A percentile compares a stretch with the other conserved stretches of the same genome.
These are phyloP conservation scores for Primulina huaijiensis DNA, from an alignment of 257 asterid species.

Conservation along the genomic window DNA sequence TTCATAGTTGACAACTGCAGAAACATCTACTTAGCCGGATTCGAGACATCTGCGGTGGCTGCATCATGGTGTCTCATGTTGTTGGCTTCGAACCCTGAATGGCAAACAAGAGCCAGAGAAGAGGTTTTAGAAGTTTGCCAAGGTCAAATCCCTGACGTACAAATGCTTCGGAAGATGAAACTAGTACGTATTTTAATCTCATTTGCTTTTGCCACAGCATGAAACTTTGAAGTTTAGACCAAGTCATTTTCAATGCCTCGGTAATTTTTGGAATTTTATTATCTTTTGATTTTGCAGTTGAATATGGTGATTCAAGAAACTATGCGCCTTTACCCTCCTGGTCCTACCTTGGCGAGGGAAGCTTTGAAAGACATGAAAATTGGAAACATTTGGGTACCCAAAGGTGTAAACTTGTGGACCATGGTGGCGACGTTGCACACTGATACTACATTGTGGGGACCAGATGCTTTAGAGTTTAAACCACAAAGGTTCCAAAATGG, in stretches of 20 bases:
- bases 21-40: conserved; percentile 48
- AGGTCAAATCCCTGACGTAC: conserved; percentile 35
- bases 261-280: not conserved
- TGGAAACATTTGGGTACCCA: conserved; percentile 34
- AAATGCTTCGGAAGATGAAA: conserved; percentile 50
- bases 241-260: not conserved
- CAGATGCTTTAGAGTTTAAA: conserved; percentile 40
- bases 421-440: conserved; percentile 36
- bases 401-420: conserved; percentile 46
- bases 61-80: conserved; percentile 55
- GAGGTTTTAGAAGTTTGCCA: conserved; percentile 38
- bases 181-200: conserved; percentile 18
- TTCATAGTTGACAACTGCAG: conserved; percentile 54
- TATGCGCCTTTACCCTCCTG: conserved; percentile 43
- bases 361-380: conserved; percentile 37
- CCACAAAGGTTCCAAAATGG: conserved; percentile 50
- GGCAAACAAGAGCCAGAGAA: conserved; percentile 36
- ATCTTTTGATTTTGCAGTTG: conserved; percentile 25
- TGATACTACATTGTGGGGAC: conserved; percentile 43
- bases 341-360: conserved; percentile 40
- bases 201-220: no score
- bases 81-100: conserved; percentile 44
- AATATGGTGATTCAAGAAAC: conserved; percentile 53
- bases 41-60: conserved; percentile 42
- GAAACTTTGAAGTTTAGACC: not conserved